Evolutionary conservation across 164 flowering plant species (phyloP).

Genomic region (Chimonanthus salicifolius): DNA sequence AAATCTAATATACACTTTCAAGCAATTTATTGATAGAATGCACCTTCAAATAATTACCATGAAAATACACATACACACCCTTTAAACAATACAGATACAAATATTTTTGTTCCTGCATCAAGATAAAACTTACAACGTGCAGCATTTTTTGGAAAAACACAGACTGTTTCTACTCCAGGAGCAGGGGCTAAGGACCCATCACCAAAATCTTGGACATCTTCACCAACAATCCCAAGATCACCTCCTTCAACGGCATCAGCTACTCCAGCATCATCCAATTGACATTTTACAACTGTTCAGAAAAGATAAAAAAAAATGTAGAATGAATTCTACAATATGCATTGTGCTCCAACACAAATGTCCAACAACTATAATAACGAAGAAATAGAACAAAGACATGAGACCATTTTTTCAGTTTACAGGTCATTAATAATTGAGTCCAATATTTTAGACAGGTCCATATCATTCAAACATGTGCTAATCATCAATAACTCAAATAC

Average conservation of each 20-base stretch:
- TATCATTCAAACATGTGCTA: too few relatives aligned
- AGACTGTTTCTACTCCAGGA: constrained; percentile 78
- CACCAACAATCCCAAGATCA: constrained; percentile 72
- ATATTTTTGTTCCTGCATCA: neutral
- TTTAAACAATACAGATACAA: neutral
- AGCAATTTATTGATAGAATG: too few relatives aligned
- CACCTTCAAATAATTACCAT: too few relatives aligned
- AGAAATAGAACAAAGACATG: too few relatives aligned
- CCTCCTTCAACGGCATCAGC: constrained; percentile 46
- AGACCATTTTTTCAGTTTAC: too few relatives aligned
- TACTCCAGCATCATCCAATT: constrained; percentile 52
- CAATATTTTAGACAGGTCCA: too few relatives aligned
- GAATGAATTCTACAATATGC: neutral
- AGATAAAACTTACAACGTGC: constrained; percentile 39
- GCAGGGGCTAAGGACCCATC: constrained; percentile 58
- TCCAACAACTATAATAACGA: too few relatives aligned
- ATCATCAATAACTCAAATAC: too few relatives aligned
- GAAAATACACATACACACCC: neutral
- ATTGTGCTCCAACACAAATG: too few relatives aligned
- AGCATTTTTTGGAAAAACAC: constrained; percentile 77
- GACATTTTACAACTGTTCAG: constrained; percentile 60
- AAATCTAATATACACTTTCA: neutral
- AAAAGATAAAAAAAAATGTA: neutral
- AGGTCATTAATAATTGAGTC: too few relatives aligned
- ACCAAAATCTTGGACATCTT: constrained; percentile 58